Evolutionary conservation across 2,329 filamentous ascomycete genomes (phyloP).

Genomic region (Ophiostoma australiae): DNA sequence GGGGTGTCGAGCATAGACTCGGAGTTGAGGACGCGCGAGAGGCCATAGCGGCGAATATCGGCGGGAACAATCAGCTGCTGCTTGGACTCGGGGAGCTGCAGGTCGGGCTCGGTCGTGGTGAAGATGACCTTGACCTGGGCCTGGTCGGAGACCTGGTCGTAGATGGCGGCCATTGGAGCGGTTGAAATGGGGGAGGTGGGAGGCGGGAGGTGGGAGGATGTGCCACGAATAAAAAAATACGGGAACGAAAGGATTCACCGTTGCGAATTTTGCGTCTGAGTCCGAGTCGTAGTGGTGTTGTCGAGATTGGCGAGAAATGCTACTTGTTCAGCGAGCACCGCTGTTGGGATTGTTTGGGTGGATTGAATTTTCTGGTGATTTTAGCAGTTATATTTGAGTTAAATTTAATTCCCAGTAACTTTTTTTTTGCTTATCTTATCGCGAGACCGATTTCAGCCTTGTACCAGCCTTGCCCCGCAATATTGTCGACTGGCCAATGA

Average conservation of each 20-base stretch:
- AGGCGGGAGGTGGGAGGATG: neutral
- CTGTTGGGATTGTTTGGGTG: slow-evolving; percentile 9
- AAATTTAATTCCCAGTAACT: slow-evolving; percentile 11
- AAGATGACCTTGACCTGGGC: slow-evolving; percentile 64
- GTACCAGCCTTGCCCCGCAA: slow-evolving; percentile 27
- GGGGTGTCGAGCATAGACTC: slow-evolving; percentile 66
- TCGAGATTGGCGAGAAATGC: neutral
- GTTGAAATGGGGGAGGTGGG: neutral
- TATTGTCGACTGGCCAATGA: neutral
- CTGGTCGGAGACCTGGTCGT: slow-evolving; percentile 30
- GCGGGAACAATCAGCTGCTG: slow-evolving; percentile 57
- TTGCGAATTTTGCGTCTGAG: neutral
- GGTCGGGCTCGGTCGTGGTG: slow-evolving; percentile 56
- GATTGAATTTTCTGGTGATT: slow-evolving; percentile 17
- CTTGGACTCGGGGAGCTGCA: slow-evolving; percentile 59
- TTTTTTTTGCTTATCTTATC: slow-evolving; percentile 28
- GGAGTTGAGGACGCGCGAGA: slow-evolving; percentile 66
- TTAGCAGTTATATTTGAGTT: neutral
- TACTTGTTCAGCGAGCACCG: neutral
- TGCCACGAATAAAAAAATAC: neutral
- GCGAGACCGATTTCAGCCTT: slow-evolving; percentile 20
- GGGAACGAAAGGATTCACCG: neutral
- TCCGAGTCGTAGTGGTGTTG: neutral
- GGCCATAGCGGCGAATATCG: slow-evolving; percentile 66
- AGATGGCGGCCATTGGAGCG: slow-evolving; percentile 28